These are phyloP conservation scores for Moniliophthora roreri DNA, from an alignment of 1,284 basidiomycete genomes.

Conservation along the genomic window DNA sequence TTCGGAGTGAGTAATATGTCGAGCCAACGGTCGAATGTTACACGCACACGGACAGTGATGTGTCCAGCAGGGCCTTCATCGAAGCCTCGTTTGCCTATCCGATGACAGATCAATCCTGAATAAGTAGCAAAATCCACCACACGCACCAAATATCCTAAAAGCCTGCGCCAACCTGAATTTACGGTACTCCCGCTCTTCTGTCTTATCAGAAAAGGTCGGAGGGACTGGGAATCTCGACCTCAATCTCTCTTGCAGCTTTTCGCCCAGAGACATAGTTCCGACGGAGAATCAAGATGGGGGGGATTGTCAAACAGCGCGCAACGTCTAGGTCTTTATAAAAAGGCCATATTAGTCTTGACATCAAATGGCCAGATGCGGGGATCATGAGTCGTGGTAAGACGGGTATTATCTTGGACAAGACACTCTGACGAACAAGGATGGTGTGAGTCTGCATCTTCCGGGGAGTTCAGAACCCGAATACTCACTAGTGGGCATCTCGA, in stretches of 20 bases:
- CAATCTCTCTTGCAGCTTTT: background rate
- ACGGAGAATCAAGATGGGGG: background rate
- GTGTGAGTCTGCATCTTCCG: no score
- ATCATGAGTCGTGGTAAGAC: no score
- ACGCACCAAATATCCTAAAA: slow-evolving; percentile 46
- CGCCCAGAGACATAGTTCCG: background rate
- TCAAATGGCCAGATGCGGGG: no score
- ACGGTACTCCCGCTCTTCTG: slow-evolving; percentile 45
- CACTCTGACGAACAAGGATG: no score
- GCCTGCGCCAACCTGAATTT: slow-evolving; percentile 56
- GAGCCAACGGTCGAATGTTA: background rate
- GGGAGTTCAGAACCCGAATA: no score
- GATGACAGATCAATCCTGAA: background rate
- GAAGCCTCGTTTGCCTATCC: slow-evolving; percentile 1
- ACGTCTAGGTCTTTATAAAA: no score
- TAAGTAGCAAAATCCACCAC: slow-evolving; percentile 6
- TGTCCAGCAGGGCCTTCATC: slow-evolving; percentile 60
- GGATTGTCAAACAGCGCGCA: no score
- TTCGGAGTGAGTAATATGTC: background rate
- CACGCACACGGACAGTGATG: slow-evolving; percentile 51
- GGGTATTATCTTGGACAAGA: no score
- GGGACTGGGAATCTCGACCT: background rate
- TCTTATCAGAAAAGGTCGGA: slow-evolving; percentile 34
- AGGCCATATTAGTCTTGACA: no score
- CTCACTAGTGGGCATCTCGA: no score